Evolutionary conservation across 1,284 basidiomycete species (phyloP).

Genomic region (Violaceomyces palustris): DNA sequence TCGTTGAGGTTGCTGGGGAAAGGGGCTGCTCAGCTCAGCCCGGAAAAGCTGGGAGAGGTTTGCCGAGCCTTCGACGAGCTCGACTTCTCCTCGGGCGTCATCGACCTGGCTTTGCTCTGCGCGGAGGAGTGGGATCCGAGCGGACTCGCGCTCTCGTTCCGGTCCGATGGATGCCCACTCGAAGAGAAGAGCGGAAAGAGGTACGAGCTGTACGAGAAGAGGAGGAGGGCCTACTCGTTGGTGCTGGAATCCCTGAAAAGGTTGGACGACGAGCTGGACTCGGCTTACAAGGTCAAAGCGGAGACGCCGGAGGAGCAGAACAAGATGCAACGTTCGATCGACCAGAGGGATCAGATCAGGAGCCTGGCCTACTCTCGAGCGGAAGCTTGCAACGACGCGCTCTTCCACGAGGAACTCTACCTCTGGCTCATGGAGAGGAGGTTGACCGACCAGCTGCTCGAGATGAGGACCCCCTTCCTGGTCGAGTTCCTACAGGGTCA

Average conservation of each 20-base stretch:
- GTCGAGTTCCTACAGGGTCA: constrained; percentile 80
- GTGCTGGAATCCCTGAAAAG: constrained; percentile 66
- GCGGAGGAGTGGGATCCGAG: constrained; percentile 73
- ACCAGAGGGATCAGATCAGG: constrained; percentile 41
- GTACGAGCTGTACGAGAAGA: constrained; percentile 58
- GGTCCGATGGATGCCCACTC: constrained; percentile 63
- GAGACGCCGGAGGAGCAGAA: constrained; percentile 33
- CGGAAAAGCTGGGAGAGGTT: constrained; percentile 78
- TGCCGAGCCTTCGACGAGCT: constrained; percentile 79
- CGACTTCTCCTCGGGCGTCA: constrained; percentile 74
- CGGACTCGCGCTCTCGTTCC: constrained; percentile 55
- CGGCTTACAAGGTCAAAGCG: constrained; percentile 27
- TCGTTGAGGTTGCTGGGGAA: constrained; percentile 68
- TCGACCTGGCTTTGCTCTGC: constrained; percentile 79
- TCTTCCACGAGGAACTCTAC: constrained; percentile 91
- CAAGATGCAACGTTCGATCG: constrained; percentile 37
- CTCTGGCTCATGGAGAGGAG: constrained; percentile 81
- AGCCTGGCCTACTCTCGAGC: constrained; percentile 56
- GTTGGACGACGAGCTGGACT: constrained; percentile 62
- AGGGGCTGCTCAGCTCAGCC: constrained; percentile 75
- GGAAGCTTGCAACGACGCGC: constrained; percentile 76
- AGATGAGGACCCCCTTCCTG: constrained; percentile 65
- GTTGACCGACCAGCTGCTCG: constrained; percentile 77
- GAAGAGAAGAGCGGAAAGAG: constrained; percentile 61
- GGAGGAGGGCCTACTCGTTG: constrained; percentile 64